Base-by-base conservation (phyloP, 176 grass and related monocot species). In the Cocos nucifera region DNA sequence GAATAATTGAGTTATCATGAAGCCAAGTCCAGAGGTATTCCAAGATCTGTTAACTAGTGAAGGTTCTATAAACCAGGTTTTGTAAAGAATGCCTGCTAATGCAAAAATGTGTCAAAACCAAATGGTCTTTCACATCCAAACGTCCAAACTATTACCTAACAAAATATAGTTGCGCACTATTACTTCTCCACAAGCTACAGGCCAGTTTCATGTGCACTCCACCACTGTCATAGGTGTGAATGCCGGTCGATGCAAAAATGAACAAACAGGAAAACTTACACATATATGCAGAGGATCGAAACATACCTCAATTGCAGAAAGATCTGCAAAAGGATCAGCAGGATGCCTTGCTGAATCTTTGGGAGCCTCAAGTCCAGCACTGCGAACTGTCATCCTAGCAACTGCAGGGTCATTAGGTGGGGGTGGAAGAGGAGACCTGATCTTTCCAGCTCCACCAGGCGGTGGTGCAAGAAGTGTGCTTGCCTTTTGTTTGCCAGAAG, bases 391-490 rank as follows among this genome's bases (percentile, higher is more conserved):
- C 77, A 86, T 86, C 77, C 89, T 89, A 54, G 67, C 73, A 68
- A 78, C 82, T 67, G 81, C 94, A 74, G 79, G 79, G 60, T 92
- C 94, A 53, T 98, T 93, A 56, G 94, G 94, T 76, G 94, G 94
- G 64, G 94, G 94, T 27, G 88, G 94, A 64, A 98, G 81, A 73
- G 88, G 76, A 60, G 82, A 80, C 55, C 85, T 83, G 66, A 93
- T 67, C 79, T 93, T 98, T 57, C 94, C 94, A 29, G 78, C 50
- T 53, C 59, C 73, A 67, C 83, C 87, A 5, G 94, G 88, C 53
- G 86, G 91, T 49, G 91, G 86, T 3, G 82, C 84, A 63, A 98
- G 79, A 30, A 98, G 67, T 73, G 83, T 71, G 49, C 73, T 60
- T 50, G 59, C 65, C 65, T 83, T 93, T 25, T 83, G 78, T 70